These are phyloP conservation scores for Starmerella tilneyi DNA, from an alignment of 805 yeast species.

Conservation along the genomic window DNA sequence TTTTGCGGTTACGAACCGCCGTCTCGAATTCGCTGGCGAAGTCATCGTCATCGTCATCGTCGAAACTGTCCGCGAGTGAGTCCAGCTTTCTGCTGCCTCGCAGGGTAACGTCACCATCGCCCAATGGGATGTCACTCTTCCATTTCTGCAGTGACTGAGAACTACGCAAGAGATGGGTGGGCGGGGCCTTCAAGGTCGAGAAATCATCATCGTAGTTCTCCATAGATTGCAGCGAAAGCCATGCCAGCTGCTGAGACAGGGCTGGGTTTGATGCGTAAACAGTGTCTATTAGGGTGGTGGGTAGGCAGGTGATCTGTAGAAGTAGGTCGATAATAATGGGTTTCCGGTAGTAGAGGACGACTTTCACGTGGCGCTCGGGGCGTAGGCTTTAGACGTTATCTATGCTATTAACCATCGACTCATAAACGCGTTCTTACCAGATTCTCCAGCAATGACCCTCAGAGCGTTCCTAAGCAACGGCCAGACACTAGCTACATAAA, in stretches of 20 bases:
- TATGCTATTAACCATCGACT: neutral
- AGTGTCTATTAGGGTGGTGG: neutral
- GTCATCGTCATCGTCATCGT: constrained; percentile 2
- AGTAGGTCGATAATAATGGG: too few relatives aligned
- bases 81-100: constrained; percentile 1
- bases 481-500: too few relatives aligned
- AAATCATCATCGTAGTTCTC: constrained; percentile 25
- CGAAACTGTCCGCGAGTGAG: neutral
- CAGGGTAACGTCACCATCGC: constrained; percentile 18
- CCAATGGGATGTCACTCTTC: constrained; percentile 18
- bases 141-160: constrained; percentile 10
- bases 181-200: constrained; percentile 19
- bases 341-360: too few relatives aligned
- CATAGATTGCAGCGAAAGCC: constrained; percentile 9
- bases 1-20: constrained; percentile 4
- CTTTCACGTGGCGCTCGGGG: too few relatives aligned
- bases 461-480: too few relatives aligned
- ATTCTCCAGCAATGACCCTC: too few relatives aligned
- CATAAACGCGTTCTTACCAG: neutral
- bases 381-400: too few relatives aligned
- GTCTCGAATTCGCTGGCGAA: constrained; percentile 19
- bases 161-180: neutral
- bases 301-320: neutral
- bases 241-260: neutral
- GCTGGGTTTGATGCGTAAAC: constrained; percentile 6